Evolutionary conservation across 1,284 basidiomycete genomes (phyloP).

Genomic region (Mixia osmundae): DNA sequence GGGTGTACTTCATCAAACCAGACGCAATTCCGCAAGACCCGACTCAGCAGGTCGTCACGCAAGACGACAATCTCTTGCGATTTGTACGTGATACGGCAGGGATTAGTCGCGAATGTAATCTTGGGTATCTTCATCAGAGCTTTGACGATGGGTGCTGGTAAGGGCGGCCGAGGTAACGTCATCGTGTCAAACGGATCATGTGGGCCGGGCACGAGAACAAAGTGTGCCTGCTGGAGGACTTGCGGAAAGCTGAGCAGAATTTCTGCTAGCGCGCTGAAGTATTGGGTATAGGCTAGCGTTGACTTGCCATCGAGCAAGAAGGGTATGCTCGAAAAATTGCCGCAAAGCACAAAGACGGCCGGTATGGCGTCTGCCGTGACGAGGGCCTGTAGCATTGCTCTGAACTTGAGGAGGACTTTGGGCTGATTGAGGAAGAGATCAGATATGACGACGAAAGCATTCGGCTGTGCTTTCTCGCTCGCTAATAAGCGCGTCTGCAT

Average conservation of each 20-base stretch:
- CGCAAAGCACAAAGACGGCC: slow-evolving; percentile 80
- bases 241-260: slow-evolving; percentile 54
- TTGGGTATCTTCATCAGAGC: slow-evolving; percentile 52
- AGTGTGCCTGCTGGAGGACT: slow-evolving; percentile 56
- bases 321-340: slow-evolving; percentile 61
- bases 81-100: slow-evolving; percentile 84
- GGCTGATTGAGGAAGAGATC: slow-evolving; percentile 88
- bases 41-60: slow-evolving; percentile 76
- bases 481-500: slow-evolving; percentile 10
- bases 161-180: slow-evolving; percentile 43
- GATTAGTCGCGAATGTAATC: slow-evolving; percentile 65
- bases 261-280: slow-evolving; percentile 64
- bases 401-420: slow-evolving; percentile 50
- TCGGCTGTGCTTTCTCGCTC: slow-evolving; percentile 20
- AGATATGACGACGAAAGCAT: slow-evolving; percentile 79
- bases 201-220: slow-evolving; percentile 84
- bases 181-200: slow-evolving; percentile 45
- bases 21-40: slow-evolving; percentile 76
- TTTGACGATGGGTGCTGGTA: slow-evolving; percentile 47
- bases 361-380: slow-evolving; percentile 42
- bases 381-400: slow-evolving; percentile 73
- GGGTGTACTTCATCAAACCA: slow-evolving; percentile 46
- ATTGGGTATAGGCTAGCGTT: slow-evolving; percentile 43
- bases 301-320: slow-evolving; percentile 16
- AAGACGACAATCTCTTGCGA: slow-evolving; percentile 88